Conservation (phyloP, 371 early-diverging fungal genomes). For the Smittium mucronatum region DNA sequence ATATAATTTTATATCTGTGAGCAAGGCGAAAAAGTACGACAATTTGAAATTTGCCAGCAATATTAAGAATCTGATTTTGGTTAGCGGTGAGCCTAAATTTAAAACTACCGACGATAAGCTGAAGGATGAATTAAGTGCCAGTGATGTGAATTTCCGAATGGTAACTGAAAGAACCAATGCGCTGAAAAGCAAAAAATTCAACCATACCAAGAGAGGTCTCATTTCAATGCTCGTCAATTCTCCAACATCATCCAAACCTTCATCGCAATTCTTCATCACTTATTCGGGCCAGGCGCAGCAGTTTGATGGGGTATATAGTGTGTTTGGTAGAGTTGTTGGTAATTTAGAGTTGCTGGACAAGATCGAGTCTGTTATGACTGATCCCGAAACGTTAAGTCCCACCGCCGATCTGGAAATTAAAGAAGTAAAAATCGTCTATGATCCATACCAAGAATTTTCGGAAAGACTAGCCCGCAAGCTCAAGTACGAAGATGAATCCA, state of each 20-base stretch:
- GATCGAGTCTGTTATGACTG: conserved; percentile 61
- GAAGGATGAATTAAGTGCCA: background rate
- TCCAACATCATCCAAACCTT: conserved; percentile 77
- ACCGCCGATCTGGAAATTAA: conserved; percentile 53
- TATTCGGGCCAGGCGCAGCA: conserved; percentile 60
- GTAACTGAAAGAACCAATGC: conserved; percentile 43
- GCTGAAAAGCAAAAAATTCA: conserved; percentile 43
- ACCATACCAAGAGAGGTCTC: conserved; percentile 69
- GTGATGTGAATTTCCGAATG: background rate
- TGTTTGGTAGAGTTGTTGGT: conserved; percentile 66
- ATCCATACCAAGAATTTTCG: conserved; percentile 70
- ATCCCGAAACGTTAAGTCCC: conserved; percentile 55
- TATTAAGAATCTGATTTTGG: conserved; percentile 82
- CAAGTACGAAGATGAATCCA: conserved; percentile 25
- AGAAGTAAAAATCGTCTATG: conserved; percentile 59
- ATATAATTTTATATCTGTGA: conserved; percentile 80
- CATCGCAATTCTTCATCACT: conserved; percentile 44
- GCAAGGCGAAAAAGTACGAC: conserved; percentile 76
- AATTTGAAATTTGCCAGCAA: conserved; percentile 79
- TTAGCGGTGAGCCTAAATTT: conserved; percentile 64
- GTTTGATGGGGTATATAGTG: conserved; percentile 93
- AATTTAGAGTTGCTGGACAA: conserved; percentile 73
- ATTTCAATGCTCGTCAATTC: conserved; percentile 98
- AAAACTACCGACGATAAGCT: background rate
- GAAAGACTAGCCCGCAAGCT: conserved; percentile 41